Base-by-base conservation (phyloP, 179 eudicot species). In the Heliamphora pulchella region DNA sequence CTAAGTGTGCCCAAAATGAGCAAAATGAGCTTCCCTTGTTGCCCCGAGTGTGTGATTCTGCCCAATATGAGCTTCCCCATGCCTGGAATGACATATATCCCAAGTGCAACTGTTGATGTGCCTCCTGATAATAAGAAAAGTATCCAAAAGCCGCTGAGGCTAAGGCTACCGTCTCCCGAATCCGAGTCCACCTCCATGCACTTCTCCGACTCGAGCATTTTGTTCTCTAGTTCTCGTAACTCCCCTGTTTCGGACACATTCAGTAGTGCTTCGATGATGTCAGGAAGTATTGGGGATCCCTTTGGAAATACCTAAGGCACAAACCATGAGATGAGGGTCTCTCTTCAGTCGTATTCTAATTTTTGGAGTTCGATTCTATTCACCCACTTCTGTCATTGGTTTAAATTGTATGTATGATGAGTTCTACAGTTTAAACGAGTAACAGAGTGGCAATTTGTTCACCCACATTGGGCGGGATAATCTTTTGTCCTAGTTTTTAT, bases 271-370 rank as follows among this genome's bases (percentile, higher is more conserved):
- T 64, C 68, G 8, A 18, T 64, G 18, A 64, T 20, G 13, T 64
- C 68, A 7, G 41, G 9, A 64, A 64, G 68, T 2, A 64, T 18
- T 7, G 68, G 68, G 31, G 85, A 87, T 4, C 87, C 87, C 81
- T 84, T 87, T 1, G 86, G 84, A 74, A 87, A 87, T 17, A 74
- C 90, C 90, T 87, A 47, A 65, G 3, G 4, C 64, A 59, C 20
- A 59, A 59, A 14, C 64, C 64, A 59, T 14, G 4, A 59, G 3
- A 59, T 4, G 18, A 2, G 14, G 2, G 3, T 14, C 3, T 2
- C 3, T 20, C 18, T 63, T 20, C 8, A 17, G 2, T 20, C 4
- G n/a, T 14, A 54, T 48, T 1, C 62, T 3, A 4, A 61, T 8
- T 0, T 57, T 9, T 57, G 3, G 3, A 8, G 10, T 63, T 0